Base-by-base conservation (phyloP, 2,329 filamentous ascomycete genomes). In the Seiridium unicorne region DNA sequence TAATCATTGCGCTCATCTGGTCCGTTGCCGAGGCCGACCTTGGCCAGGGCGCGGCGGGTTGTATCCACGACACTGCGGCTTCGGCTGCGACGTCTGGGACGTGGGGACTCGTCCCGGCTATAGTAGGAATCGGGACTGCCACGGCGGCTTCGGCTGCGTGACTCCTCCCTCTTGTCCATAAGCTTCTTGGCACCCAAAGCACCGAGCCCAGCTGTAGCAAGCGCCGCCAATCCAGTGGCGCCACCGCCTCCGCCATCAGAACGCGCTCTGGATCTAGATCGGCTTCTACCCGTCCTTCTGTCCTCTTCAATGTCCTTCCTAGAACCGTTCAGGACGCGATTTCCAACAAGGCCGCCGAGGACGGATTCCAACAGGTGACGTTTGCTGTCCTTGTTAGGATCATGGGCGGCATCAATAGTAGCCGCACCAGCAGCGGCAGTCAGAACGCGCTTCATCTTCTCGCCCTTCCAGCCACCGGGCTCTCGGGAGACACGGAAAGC, bases 401-500 rank as follows among this genome's bases (percentile, higher is more conserved):
- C 84, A 47, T 93, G 84, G 32, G 88, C 89, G 7, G 88, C 87
- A 73, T 97, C 92, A 62, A 97, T 90, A 60, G 92, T 91, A 66
- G 91, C 94, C 61, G 94, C 93, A 76, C 92, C 90, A 34, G 86
- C 84, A 34, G 94, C 94, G 53, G 93, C 93, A 31, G 94, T 97
- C 54, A 96, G 84, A 62, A 98, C 86, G 57, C 94, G 92, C 79
- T 93, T 95, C 65, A 93, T 92, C 77, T 97, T 97, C 64, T 91
- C 90, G 44, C 93, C 94, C 64, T 89, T 90, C 93, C 93, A 97
- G 48, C 89, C 86, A 58, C 94, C 94, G 2, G 92, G 90, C 63
- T 95, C 90, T 69, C 94, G 96, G 72, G 93, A 89, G 60, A 93
- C 89, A 63, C 92, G 89, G 82, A 96, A 96, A 47, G 94, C 94